Conservation (phyloP, 108 stramenopile species). For the Chaetoceros tenuissimus region DNA sequence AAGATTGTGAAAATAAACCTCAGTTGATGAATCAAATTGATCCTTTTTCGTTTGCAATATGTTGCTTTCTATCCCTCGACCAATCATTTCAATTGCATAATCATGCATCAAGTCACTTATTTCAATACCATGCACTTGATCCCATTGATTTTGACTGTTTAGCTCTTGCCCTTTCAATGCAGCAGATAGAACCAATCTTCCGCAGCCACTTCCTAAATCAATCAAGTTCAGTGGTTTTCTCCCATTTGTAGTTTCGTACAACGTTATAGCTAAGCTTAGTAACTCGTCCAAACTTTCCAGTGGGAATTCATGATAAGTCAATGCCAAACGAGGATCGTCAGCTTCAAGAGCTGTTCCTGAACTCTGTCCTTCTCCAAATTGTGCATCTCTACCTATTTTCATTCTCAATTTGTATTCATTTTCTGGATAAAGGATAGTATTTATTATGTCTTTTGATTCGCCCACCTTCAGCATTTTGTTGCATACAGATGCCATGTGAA, state of each 20-base stretch:
- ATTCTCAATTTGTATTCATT: conserved; percentile 22
- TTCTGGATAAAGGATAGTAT: conserved; percentile 3
- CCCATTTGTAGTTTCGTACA: conserved; percentile 2
- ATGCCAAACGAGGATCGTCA: conserved; percentile 46
- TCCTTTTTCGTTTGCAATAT: conserved; percentile 7
- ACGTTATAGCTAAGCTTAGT: conserved; percentile 37
- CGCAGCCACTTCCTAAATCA: conserved; percentile 73
- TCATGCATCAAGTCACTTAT: conserved; percentile 42
- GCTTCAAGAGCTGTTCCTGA: conserved; percentile 3
- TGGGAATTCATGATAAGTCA: conserved; percentile 79
- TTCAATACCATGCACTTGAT: conserved; percentile 57
- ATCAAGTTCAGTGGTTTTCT: conserved; percentile 20
- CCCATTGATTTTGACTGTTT: conserved; percentile 23
- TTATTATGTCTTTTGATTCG: background rate
- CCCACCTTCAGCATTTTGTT: too few relatives aligned
- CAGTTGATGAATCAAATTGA: conserved; percentile 1
- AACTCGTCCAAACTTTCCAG: conserved; percentile 52
- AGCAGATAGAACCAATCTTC: conserved; percentile 46
- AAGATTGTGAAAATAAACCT: conserved; percentile 16
- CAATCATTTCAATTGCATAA: conserved; percentile 28
- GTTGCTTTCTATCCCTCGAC: conserved; percentile 18
- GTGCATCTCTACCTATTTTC: conserved; percentile 20
- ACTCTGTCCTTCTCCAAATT: conserved; percentile 7
- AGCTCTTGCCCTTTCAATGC: conserved; percentile 37
- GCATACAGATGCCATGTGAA: too few relatives aligned